These are phyloP conservation scores for Fusarium tjaetaba DNA, from an alignment of 2,329 filamentous ascomycete genomes.

Conservation along the genomic window DNA sequence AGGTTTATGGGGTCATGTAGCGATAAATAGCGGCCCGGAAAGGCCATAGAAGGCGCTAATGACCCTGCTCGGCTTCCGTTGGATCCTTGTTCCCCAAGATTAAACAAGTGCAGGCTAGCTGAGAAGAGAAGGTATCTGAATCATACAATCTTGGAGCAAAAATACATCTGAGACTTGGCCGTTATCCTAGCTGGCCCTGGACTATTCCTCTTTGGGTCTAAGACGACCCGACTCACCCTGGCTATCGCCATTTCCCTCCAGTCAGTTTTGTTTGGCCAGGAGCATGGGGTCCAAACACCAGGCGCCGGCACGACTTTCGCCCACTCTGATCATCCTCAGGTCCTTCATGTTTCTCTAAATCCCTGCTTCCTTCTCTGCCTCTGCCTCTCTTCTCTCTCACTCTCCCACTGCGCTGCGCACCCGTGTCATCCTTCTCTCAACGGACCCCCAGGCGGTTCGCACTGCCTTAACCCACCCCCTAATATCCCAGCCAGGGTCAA, in stretches of 20 bases:
- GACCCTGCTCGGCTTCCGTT: conserved; percentile 36
- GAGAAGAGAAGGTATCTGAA: conserved; percentile 24
- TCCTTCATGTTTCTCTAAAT: conserved; percentile 28
- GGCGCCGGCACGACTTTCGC: conserved; percentile 31
- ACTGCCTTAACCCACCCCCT: conserved; percentile 33
- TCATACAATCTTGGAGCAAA: background rate
- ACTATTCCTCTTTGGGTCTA: conserved; percentile 20
- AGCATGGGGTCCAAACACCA: conserved; percentile 43
- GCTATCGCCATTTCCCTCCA: conserved; percentile 41
- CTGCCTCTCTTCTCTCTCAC: background rate
- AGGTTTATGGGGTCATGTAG: conserved; percentile 7
- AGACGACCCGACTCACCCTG: conserved; percentile 27
- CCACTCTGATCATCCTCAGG: conserved; percentile 34
- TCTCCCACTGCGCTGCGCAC: conserved; percentile 8
- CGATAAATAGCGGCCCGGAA: conserved; percentile 9
- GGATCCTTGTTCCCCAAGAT: conserved; percentile 45
- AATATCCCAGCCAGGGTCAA: conserved; percentile 27
- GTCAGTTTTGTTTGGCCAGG: conserved; percentile 26
- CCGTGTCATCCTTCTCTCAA: conserved; percentile 1
- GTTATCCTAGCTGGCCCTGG: conserved; percentile 28
- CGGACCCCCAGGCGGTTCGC: conserved; percentile 11
- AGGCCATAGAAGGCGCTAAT: conserved; percentile 18
- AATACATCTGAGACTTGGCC: conserved; percentile 24
- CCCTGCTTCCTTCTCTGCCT: conserved; percentile 11
- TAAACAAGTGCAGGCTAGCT: conserved; percentile 36